These are phyloP conservation scores for Tulasnella calospora DNA, from an alignment of 768 basidiomycete genomes.

Conservation along the genomic window DNA sequence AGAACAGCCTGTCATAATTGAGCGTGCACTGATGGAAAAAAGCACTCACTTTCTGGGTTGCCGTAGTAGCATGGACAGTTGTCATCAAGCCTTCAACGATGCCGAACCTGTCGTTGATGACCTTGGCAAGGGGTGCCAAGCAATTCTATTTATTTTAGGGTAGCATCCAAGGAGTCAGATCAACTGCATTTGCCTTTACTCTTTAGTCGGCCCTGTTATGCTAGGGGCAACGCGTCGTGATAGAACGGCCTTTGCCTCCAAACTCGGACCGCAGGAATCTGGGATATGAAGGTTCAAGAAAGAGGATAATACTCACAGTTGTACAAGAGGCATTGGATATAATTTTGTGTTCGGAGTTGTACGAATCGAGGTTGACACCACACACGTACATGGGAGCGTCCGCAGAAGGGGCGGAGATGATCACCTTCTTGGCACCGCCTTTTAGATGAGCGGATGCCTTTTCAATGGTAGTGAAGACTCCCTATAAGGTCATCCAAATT, in stretches of 20 bases:
- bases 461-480: constrained; percentile 95
- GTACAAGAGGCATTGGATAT: constrained; percentile 99
- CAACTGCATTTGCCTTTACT: not conserved
- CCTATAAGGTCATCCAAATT: constrained; percentile 40
- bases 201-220: not conserved
- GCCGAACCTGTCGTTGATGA: constrained; percentile 93
- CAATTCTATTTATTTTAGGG: constrained; percentile 55
- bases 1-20: not conserved
- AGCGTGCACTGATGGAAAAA: not conserved
- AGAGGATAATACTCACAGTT: constrained; percentile 43
- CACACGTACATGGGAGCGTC: constrained; percentile 93
- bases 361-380: constrained; percentile 91
- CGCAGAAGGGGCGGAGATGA: constrained; percentile 98
- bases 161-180: not conserved
- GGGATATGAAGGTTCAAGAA: not conserved
- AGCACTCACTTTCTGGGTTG: constrained; percentile 62
- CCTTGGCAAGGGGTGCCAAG: constrained; percentile 97
- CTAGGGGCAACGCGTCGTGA: not conserved
- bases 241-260: not conserved
- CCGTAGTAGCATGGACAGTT: constrained; percentile 95
- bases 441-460: constrained; percentile 92
- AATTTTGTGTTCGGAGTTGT: constrained; percentile 84
- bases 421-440: constrained; percentile 99
- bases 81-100: constrained; percentile 98
- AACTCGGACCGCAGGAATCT: not conserved